Base-by-base conservation (phyloP, 2,329 filamentous ascomycete genomes). In the Knoxdaviesia capensis region DNA sequence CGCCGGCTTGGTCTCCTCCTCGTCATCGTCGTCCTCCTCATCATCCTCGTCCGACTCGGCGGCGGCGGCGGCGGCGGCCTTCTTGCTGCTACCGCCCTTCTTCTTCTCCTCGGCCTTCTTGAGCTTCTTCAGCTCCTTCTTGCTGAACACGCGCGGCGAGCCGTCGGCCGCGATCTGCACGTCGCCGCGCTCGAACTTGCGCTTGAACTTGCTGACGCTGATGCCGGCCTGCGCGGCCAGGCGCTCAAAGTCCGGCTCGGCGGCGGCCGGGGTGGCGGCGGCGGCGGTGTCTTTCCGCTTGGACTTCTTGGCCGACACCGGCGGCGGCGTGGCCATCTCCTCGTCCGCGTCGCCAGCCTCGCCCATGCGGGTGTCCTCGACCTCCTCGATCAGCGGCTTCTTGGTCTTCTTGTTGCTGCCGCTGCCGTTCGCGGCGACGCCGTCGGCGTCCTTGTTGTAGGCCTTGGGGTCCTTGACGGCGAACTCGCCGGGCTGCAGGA, bases 361-460 rank as follows among this genome's bases (percentile, higher is more conserved):
- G 11, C 57, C 59, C 36, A 53, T 55, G 37, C 38, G 41, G 31
- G 57, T 56, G 41, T 61, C 59, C 29, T 58, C 58, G 30, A 67
- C 62, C 44, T 69, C 68, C 48, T 71, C 63, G 41, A 68, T 63
- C 37, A 68, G 58, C n/a, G 51, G 48, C 51, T 56, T 59, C 56
- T 59, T 61, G 30, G 60, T 51, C 20, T 20, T 20, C 20, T 20
- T 20, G 20, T 3, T 20, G 20, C 20, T 20, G 20, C 3, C 3
- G 36, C 53, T 54, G 43, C 53, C 54, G 40, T 61, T 60, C 49
- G 57, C 55, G 31, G 63, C 62, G 41, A 94, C 65, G 48, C 86
- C 88, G 60, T 98, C 90, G 42, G 85, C 90, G 56, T 96, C 87
- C 40, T 75, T 71, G 60, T 96, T 96, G 70, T 98, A 98, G 62